Evolutionary conservation across 768 basidiomycete species (phyloP).

Genomic region (Rubroboletus satanas): DNA sequence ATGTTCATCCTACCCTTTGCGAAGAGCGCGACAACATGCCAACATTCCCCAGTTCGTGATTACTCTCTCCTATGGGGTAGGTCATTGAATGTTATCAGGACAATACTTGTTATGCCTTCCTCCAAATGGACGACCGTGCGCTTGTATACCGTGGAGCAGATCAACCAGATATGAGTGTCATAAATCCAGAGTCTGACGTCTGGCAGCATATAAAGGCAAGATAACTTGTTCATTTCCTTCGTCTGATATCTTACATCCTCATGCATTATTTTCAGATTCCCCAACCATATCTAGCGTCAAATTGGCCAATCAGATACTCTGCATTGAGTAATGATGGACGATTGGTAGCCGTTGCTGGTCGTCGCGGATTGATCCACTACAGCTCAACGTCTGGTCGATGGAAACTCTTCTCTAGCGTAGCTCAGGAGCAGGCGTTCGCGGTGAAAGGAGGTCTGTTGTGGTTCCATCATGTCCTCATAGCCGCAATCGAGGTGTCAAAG

Average conservation of each 20-base stretch:
- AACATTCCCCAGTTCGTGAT: conserved; percentile 78
- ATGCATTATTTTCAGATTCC: conserved; percentile 61
- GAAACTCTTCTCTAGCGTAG: conserved; percentile 80
- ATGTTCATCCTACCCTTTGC: conserved; percentile 88
- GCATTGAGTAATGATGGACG: conserved; percentile 87
- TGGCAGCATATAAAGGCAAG: conserved; percentile 94
- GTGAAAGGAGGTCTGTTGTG: conserved; percentile 92
- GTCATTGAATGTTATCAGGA: conserved; percentile 50
- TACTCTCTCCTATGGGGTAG: neutral
- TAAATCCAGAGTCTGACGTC: conserved; percentile 96
- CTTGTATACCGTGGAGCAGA: conserved; percentile 94
- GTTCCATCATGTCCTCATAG: conserved; percentile 95
- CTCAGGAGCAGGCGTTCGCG: conserved; percentile 81
- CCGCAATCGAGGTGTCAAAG: conserved; percentile 78
- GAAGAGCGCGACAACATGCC: conserved; percentile 88
- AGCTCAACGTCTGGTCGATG: conserved; percentile 92
- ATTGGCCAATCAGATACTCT: conserved; percentile 94
- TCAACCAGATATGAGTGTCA: conserved; percentile 96
- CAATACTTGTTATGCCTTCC: conserved; percentile 91
- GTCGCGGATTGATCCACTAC: conserved; percentile 88
- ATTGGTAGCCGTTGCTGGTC: conserved; percentile 88
- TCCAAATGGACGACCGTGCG: conserved; percentile 92
- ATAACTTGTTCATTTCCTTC: conserved; percentile 1
- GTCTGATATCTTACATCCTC: neutral
- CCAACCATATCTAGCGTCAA: conserved; percentile 77